A percentile compares a stretch with the other conserved stretches of the same genome.
These are phyloP conservation scores for sweet orange (Citrus sinensis) DNA, from an alignment of 345 rosid genomes.

Conservation along the genomic window DVS_A1.0 CM039169.1:678501-679000, in stretches of 20 bases:
- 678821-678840: conserved; percentile 6
- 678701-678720: neutral
- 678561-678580: neutral
- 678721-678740: neutral
- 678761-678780: conserved; percentile 18
- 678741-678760: neutral
- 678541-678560: neutral
- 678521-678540: neutral
- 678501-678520: neutral
- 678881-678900: too few relatives aligned
- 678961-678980: too few relatives aligned
- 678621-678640: neutral
- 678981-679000: too few relatives aligned
- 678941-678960: neutral
- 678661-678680: neutral
- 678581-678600: neutral
- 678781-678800: conserved; percentile 12
- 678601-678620: neutral
- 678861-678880: neutral
- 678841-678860: neutral
- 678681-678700: neutral
- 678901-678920: too few relatives aligned
- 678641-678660: neutral
- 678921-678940: neutral
- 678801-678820: conserved; percentile 14